Conservation (phyloP, 2,329 filamentous ascomycete species). For the Verticillium longisporum region DNA sequence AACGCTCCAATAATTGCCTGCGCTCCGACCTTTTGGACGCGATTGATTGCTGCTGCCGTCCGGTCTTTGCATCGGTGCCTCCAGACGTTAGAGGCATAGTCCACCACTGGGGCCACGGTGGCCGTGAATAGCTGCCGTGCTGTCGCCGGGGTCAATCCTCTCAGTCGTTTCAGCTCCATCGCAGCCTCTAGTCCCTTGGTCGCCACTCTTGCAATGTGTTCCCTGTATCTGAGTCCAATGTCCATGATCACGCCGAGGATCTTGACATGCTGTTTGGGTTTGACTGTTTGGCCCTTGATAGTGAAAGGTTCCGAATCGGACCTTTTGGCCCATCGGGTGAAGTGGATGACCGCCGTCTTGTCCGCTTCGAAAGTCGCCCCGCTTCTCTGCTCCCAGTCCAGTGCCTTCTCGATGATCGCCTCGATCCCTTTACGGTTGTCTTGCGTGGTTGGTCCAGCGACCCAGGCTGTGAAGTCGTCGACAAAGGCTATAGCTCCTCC, state of each 20-base stretch:
- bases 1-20: constrained; percentile 13
- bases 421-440: constrained; percentile 13
- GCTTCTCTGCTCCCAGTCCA: constrained; percentile 16
- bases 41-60: constrained; percentile 4
- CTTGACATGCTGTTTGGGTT: constrained; percentile 1
- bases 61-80: constrained; percentile 14
- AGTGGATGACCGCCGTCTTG: constrained; percentile 16
- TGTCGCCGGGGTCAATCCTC: too few species aligned
- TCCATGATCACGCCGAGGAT: constrained; percentile 17
- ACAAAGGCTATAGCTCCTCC: constrained; percentile 16
- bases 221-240: too few species aligned
- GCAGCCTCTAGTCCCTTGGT: too few species aligned
- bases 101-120: constrained; percentile 9
- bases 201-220: too few species aligned
- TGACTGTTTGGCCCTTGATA: neutral
- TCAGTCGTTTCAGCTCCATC: too few species aligned
- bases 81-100: constrained; percentile 18
- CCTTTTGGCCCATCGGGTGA: neutral
- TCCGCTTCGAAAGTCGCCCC: constrained; percentile 17
- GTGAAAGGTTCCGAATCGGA: neutral
- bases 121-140: too few species aligned
- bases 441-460: neutral
- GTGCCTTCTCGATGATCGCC: constrained; percentile 13
- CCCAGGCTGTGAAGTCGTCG: neutral
- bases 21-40: constrained; percentile 7